Percentiles rank a stretch among this genome's conserved stretches.
phyloP scores from a whole-genome alignment of 2,329 filamentous ascomycete species.

The Alternaria metachromatica region DNA sequence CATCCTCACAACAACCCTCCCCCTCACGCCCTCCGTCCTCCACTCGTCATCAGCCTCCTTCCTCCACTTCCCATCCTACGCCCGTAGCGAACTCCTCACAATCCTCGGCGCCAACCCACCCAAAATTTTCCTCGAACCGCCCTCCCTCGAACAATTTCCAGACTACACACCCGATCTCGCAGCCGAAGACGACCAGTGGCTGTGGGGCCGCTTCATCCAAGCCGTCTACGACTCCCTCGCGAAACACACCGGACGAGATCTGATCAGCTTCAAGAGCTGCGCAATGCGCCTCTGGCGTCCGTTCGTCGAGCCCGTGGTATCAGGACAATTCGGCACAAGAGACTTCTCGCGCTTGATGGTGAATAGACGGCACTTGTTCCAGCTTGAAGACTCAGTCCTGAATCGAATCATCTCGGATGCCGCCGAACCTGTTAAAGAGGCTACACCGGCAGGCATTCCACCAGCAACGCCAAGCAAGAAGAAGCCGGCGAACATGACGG shows the following conservation, averaged over 20 bases:
- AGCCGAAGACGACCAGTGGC: slow-evolving; percentile 67
- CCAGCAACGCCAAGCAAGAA: slow-evolving; percentile 21
- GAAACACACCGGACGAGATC: slow-evolving; percentile 78
- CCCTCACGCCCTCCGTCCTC: slow-evolving; percentile 69
- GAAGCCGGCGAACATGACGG: slow-evolving; percentile 28
- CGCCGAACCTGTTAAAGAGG: not conserved
- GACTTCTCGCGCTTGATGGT: slow-evolving; percentile 88
- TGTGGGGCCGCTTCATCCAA: slow-evolving; percentile 81
- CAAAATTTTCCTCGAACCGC: slow-evolving; percentile 53
- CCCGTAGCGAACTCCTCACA: slow-evolving; percentile 76
- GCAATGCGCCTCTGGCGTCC: slow-evolving; percentile 81
- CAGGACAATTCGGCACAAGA: slow-evolving; percentile 74
- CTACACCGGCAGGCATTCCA: not conserved
- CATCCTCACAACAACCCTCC: slow-evolving; percentile 77
- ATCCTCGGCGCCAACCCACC: slow-evolving; percentile 68
- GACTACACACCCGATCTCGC: slow-evolving; percentile 56
- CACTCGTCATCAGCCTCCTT: slow-evolving; percentile 75
- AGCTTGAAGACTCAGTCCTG: slow-evolving; percentile 73
- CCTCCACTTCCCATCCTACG: slow-evolving; percentile 84
- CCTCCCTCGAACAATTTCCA: slow-evolving; percentile 49
- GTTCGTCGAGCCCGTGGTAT: slow-evolving; percentile 79
- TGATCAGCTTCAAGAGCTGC: slow-evolving; percentile 73
- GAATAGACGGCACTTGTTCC: slow-evolving; percentile 71
- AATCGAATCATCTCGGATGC: slow-evolving; percentile 60
- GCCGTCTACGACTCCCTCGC: slow-evolving; percentile 88